Percentiles rank a stretch among this genome's conserved stretches.
Conservation (phyloP, 148 eudicot genomes). For the Rheum nobile region DNA sequence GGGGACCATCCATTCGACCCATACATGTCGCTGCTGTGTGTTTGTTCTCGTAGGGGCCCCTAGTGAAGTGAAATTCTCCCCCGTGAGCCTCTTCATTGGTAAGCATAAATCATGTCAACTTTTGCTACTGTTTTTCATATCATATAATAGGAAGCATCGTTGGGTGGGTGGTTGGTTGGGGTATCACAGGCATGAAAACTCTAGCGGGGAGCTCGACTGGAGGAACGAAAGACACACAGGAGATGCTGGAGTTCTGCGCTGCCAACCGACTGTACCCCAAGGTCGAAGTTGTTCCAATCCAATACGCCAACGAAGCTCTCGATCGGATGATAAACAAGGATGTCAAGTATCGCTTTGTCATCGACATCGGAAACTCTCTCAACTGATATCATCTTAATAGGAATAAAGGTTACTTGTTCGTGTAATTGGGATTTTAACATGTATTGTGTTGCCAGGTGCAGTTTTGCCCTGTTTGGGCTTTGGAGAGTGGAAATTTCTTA, state of each 20-base stretch:
- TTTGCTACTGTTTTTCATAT: neutral
- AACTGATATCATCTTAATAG: constrained; percentile 3
- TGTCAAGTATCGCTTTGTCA: constrained; percentile 74
- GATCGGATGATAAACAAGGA: constrained; percentile 69
- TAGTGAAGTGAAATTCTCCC: constrained; percentile 50
- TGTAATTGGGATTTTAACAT: no score
- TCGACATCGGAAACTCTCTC: constrained; percentile 66
- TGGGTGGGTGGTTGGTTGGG: no score
- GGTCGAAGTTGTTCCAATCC: constrained; percentile 50
- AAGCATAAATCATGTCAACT: neutral
- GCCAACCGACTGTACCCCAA: constrained; percentile 44
- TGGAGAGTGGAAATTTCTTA: neutral
- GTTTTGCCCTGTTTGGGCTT: neutral
- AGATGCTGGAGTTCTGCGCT: constrained; percentile 73
- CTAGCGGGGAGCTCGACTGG: no score
- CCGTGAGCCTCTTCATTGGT: constrained; percentile 48
- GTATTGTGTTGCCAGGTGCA: no score
- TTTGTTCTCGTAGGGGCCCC: constrained; percentile 59
- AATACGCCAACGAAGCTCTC: constrained; percentile 61
- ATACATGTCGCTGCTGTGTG: constrained; percentile 47
- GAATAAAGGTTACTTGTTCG: no score
- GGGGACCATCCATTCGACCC: constrained; percentile 64
- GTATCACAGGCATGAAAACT: no score
- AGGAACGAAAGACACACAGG: constrained; percentile 56
- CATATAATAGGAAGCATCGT: neutral